Conservation (phyloP, 345 rosid genomes). For the Arabis hirsuta region DNA sequence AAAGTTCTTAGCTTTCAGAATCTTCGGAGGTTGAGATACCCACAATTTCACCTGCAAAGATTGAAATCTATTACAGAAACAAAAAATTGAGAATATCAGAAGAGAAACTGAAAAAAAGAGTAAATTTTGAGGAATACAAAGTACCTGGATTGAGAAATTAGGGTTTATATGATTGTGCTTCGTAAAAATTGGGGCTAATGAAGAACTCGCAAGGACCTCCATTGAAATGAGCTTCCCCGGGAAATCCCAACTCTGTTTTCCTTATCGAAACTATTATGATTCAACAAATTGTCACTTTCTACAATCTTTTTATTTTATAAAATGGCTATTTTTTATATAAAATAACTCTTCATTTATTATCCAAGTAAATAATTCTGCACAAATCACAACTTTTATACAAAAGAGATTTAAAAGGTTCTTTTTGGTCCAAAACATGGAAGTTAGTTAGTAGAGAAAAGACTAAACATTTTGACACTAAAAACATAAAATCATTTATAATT, state of each 20-base stretch:
- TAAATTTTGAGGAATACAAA: background rate
- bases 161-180: conserved; percentile 31
- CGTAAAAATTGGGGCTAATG: conserved; percentile 39
- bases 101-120: background rate
- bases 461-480: conserved; percentile 23
- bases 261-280: conserved; percentile 35
- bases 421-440: conserved; percentile 8
- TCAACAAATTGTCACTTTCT: conserved; percentile 16
- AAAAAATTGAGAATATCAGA: background rate
- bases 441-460: conserved; percentile 23
- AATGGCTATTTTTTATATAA: background rate
- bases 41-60: conserved; percentile 48
- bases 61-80: conserved; percentile 2
- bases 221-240: conserved; percentile 51
- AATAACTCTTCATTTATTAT: background rate
- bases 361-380: conserved; percentile 13
- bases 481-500: conserved; percentile 26
- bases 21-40: too few species aligned
- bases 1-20: conserved; percentile 46
- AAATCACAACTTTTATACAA: conserved; percentile 13
- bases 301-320: too few species aligned
- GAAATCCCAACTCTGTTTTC: conserved; percentile 36
- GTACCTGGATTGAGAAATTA: conserved; percentile 51
- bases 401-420: background rate
- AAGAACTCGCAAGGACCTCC: conserved; percentile 63